A percentile compares a stretch with the other conserved stretches of the same genome.
Conservation (phyloP, 495 filamentous ascomycete species). For the Xylaria flabelliformis region DNA sequence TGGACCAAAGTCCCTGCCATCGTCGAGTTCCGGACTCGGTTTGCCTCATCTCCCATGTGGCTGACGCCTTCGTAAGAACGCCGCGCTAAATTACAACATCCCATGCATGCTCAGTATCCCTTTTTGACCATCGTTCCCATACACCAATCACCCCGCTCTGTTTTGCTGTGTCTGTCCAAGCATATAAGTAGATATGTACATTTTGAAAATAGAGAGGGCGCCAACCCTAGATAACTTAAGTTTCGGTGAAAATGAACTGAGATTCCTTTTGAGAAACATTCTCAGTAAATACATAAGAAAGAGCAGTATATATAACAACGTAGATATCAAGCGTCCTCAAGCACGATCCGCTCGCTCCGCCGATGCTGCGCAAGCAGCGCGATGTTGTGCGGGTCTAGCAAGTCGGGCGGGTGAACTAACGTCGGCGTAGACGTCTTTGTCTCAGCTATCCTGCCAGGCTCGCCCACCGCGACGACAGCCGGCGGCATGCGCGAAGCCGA, state of each 20-base stretch:
- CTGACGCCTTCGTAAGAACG: conserved; percentile 22
- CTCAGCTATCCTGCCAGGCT: conserved; percentile 44
- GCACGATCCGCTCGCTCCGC: conserved; percentile 57
- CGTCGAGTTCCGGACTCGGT: conserved; percentile 38
- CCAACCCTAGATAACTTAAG: background rate
- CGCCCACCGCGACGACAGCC: conserved; percentile 34
- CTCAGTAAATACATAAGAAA: background rate
- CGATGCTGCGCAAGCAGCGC: conserved; percentile 37
- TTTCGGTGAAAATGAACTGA: conserved; percentile 19
- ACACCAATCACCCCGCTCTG: background rate
- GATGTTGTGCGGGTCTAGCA: conserved; percentile 19
- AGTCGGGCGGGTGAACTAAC: conserved; percentile 39
- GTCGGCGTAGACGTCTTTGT: conserved; percentile 47
- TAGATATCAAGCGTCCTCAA: conserved; percentile 42
- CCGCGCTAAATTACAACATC: conserved; percentile 28
- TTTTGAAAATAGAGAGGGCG: background rate
- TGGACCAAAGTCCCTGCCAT: background rate
- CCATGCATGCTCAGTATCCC: background rate
- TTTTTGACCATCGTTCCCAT: background rate
- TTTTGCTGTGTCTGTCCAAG: background rate
- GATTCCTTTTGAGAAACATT: background rate
- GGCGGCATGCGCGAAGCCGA: conserved; percentile 20
- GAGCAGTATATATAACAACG: no score
- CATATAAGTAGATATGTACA: conserved; percentile 6
- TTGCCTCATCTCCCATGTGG: background rate